Base-by-base conservation (phyloP, 345 rosid genomes). In the Murraya koenigii region DNA sequence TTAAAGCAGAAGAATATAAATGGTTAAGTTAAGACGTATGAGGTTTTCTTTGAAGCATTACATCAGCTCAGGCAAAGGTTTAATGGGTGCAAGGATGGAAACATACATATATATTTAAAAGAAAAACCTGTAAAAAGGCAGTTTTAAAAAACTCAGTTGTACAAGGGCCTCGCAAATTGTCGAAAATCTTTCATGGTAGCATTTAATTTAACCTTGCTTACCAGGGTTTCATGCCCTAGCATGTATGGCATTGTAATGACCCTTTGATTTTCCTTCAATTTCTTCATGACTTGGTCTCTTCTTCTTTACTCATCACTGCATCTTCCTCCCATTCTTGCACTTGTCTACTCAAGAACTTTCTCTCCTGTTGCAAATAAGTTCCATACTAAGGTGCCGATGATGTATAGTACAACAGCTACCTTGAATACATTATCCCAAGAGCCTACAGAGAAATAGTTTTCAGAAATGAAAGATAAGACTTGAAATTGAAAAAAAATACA, bases 391-490 rank as follows among this genome's bases (percentile, higher is more conserved):
- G 98, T 92, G 82, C 99, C 98, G 6, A 89, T 78, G 66, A 95
- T 60, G 89, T 95, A 95, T 35, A 93, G 76, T 17, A 11, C 94
- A n/a, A 93, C 99, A 52, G 97, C 86, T 69, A 93, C 97, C 91
- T 91, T 92, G 78, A 96, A 96, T 59, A 93, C 98, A 83, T 92
- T 95, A 71, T 92, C 92, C 99, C 98, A 96, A n/a, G 99, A 92
- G 74, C 99, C 98, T 93, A 83, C 72, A 67, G 39, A 62, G 20
- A 58, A 32, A 22, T 56, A 80, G 61, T 70, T 52, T 44, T 36
- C 22, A 38, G 44, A 52, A 69, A 60, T 55, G 52, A 32, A 68
- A 13, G 52, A 25, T 33, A 41, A 30, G 36, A 69, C 35, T n/a
- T 70, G 20, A 36, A 13, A 58, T 9, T n/a, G 38, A 20, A 11